These are phyloP conservation scores for Thalassiosira gravida DNA, from an alignment of 352 stramenopile genomes.

Conservation along the genomic window DNA sequence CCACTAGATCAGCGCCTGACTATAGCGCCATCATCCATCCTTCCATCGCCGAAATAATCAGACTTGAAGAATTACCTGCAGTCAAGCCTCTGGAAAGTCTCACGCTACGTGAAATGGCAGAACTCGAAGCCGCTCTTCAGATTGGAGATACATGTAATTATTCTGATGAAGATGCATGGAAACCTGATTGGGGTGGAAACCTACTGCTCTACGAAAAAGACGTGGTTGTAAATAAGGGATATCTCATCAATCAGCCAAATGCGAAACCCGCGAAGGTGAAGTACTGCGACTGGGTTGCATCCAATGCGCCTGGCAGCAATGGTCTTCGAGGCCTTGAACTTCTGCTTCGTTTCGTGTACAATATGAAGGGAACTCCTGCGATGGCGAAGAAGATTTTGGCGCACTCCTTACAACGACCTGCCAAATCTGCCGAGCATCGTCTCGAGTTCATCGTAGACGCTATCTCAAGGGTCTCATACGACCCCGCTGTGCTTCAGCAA, in stretches of 20 bases:
- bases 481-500: conserved; percentile 77
- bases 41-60: conserved; percentile 48
- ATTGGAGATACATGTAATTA: conserved; percentile 62
- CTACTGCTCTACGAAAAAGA: conserved; percentile 76
- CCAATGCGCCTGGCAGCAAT: conserved; percentile 43
- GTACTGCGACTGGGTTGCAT: conserved; percentile 61
- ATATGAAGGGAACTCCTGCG: conserved; percentile 67
- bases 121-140: conserved; percentile 62
- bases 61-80: conserved; percentile 54
- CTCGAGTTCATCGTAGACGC: conserved; percentile 66
- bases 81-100: conserved; percentile 41
- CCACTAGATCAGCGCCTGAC: conserved; percentile 10
- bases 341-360: conserved; percentile 76
- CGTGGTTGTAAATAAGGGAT: conserved; percentile 57
- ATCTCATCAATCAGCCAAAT: conserved; percentile 50
- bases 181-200: conserved; percentile 82
- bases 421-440: conserved; percentile 46
- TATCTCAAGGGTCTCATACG: conserved; percentile 69
- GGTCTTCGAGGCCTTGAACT: conserved; percentile 56
- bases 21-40: conserved; percentile 38
- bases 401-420: conserved; percentile 47
- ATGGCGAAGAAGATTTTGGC: conserved; percentile 79
- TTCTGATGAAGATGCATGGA: conserved; percentile 66
- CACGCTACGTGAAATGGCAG: conserved; percentile 39
- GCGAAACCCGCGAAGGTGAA: conserved; percentile 55